Base-by-base conservation (phyloP, 768 basidiomycete genomes). In the Agrocybe pediades region DNA sequence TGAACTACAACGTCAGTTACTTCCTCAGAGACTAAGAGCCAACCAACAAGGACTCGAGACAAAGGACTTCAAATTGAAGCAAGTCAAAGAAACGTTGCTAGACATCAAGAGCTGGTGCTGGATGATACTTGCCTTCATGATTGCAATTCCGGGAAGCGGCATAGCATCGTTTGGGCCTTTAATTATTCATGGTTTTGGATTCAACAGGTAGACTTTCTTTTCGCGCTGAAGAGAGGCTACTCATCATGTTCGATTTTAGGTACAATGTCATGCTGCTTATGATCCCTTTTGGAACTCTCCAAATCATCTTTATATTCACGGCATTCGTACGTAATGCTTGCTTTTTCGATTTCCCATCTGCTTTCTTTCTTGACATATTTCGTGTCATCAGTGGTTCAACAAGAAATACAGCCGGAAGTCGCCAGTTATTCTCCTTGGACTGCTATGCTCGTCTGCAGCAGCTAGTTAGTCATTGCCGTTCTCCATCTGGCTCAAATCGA, bases 91-190 rank as follows among this genome's bases (percentile, higher is more conserved):
- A 47, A 73, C 66, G 63, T 46, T 73, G 9, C 52, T 63, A 20
- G 71, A 71, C 46, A 26, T 68, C 13, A 73, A 73, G 53, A 70
- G 69, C 40, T 73, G 71, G 70, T 68, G 63, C 40, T 71, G 71
- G 70, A 63, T 68, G 62, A 21, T 54, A 6, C 54, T 71, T 7
- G 51, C 64, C 26, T 58, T 71, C 26, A 45, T 61, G 0, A 41
- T 62, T 9, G 45, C 63, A 3, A 60, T 70, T 21, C 70, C 71
- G 16, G 53, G 47, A 3, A 65, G 60, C 2, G 69, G 67, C 0
- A 64, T 69, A 20, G 48, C 23, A 0, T 46, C 61, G 2, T 73
- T 71, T 53, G 68, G 70, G 2, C 71, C 70, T 2, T 53, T 71
- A 43, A 69, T 73, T 23, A 41, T 73, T 7, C 59, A 57, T 19